Evolutionary conservation across 345 rosid genomes (phyloP), one percentile per base, ranked within the genome.

Genomic region (Lagerstroemia speciosa): DNA sequence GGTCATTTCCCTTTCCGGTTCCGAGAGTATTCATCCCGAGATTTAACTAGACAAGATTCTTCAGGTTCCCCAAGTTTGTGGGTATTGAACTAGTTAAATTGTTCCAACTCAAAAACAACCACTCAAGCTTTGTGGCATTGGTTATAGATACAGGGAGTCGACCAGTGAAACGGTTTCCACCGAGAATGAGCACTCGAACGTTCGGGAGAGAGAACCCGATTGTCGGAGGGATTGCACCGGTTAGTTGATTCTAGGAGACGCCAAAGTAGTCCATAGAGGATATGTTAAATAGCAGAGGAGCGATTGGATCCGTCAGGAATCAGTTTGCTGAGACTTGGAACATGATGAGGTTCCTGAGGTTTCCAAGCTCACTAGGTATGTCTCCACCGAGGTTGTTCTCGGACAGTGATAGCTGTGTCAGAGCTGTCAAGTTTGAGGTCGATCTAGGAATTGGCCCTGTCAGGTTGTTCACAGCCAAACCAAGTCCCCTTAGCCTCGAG

Each of bases 81-180:
- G 84, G 84, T 57, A 81, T 71, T 0, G 65, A 27, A 9, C 78
- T 80, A 0, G 67, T 66, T 22, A 79, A 64, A 19, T 17, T n/a
- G 67, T 69, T 69, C 0, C 0, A 1, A 5, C 61, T 0, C 24
- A 71, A 6, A 24, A 0, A 62, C 9, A 79, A 65, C 38, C 26
- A 0, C 64, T 71, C 76, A 7, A 76, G 64, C 62, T 69, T 68
- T 12, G 63, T 69, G 0, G 74, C 70, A 46, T 75, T 75, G 24
- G 74, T 17, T 36, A 79, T 71, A 2, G 83, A 65, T 14, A 7
- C 32, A 12, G 83, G 80, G 45, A 79, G 73, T 33, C 57, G 2
- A 45, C 80, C 78, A 1, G 77, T 57, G 36, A 79, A 66, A 8
- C 30, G 32, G 64, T 79, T 79, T 15, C 0, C 4, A 2, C 52